phyloP scores from a whole-genome alignment of 192 early-diverging fungal genomes.

The Funneliformis geosporum region DNA sequence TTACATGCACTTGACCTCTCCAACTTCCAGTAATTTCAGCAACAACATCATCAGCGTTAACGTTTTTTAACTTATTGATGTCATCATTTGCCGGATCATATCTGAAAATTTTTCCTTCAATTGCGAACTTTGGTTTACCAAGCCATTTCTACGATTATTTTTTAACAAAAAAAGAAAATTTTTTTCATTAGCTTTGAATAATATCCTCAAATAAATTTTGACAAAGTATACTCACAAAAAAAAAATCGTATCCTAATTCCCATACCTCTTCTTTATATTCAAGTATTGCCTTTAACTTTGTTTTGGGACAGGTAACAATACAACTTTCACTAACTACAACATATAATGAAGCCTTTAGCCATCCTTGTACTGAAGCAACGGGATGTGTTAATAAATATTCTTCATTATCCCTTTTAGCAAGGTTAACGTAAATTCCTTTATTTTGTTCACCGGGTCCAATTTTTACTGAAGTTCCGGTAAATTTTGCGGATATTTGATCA shows the following conservation, averaged over 20 bases:
- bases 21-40: slow-evolving; percentile 65
- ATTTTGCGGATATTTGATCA: slow-evolving; percentile 72
- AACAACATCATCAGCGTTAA: slow-evolving; percentile 55
- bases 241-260: neutral
- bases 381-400: slow-evolving; percentile 69
- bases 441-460: slow-evolving; percentile 65
- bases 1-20: slow-evolving; percentile 58
- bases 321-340: slow-evolving; percentile 61
- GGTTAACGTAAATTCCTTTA: slow-evolving; percentile 65
- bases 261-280: slow-evolving; percentile 71
- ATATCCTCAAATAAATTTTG: neutral
- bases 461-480: slow-evolving; percentile 74
- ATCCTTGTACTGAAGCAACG: slow-evolving; percentile 65
- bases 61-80: slow-evolving; percentile 53
- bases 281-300: slow-evolving; percentile 60
- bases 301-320: slow-evolving; percentile 64
- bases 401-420: slow-evolving; percentile 60
- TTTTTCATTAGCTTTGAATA: neutral
- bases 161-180: neutral
- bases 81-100: slow-evolving; percentile 53
- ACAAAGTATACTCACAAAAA: no score
- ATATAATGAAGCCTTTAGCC: slow-evolving; percentile 65
- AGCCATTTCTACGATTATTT: slow-evolving; percentile 53
- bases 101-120: slow-evolving; percentile 68
- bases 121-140: slow-evolving; percentile 64